A percentile compares a stretch with the other conserved stretches of the same genome.
These are phyloP conservation scores for Sporothrix inflata DNA, from an alignment of 2,329 filamentous ascomycete genomes.

Conservation along the genomic window DNA sequence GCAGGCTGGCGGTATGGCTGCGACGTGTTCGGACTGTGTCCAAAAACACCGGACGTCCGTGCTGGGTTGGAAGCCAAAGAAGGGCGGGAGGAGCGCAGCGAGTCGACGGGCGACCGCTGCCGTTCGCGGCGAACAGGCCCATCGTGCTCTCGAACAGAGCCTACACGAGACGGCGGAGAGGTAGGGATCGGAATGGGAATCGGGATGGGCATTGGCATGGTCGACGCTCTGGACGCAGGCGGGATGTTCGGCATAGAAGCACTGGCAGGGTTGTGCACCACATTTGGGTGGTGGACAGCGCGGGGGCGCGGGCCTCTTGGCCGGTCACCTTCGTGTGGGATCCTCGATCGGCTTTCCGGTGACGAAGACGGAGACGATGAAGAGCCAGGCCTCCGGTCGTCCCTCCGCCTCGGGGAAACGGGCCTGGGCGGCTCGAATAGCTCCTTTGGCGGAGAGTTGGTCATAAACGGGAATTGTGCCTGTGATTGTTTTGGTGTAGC, in stretches of 20 bases:
- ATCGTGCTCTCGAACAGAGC: constrained; percentile 14
- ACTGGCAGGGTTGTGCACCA: constrained; percentile 34
- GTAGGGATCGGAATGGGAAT: constrained; percentile 24
- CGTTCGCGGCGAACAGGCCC: constrained; percentile 23
- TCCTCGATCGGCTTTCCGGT: constrained; percentile 34
- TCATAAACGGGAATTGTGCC: constrained; percentile 28
- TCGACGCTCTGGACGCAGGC: constrained; percentile 8
- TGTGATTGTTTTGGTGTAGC: constrained; percentile 39
- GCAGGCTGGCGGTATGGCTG: constrained; percentile 24
- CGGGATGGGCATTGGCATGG: constrained; percentile 27
- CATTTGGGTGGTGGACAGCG: constrained; percentile 38
- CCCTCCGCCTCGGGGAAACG: constrained; percentile 28
- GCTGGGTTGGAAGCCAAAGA: constrained; percentile 24
- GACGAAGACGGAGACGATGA: constrained; percentile 41
- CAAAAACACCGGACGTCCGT: constrained; percentile 27
- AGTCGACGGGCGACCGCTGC: constrained; percentile 26
- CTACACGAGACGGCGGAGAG: background rate
- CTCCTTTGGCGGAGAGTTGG: constrained; percentile 14
- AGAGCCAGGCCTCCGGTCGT: constrained; percentile 37
- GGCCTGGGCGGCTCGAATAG: background rate
- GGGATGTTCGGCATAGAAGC: constrained; percentile 16
- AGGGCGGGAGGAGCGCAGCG: constrained; percentile 5
- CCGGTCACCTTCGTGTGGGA: constrained; percentile 26
- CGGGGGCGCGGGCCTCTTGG: constrained; percentile 35
- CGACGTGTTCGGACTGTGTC: background rate